Evolutionary conservation across 495 filamentous ascomycete genomes (phyloP), one percentile per base, ranked within the genome.

Genomic region (Penicillium robsamsonii): DNA sequence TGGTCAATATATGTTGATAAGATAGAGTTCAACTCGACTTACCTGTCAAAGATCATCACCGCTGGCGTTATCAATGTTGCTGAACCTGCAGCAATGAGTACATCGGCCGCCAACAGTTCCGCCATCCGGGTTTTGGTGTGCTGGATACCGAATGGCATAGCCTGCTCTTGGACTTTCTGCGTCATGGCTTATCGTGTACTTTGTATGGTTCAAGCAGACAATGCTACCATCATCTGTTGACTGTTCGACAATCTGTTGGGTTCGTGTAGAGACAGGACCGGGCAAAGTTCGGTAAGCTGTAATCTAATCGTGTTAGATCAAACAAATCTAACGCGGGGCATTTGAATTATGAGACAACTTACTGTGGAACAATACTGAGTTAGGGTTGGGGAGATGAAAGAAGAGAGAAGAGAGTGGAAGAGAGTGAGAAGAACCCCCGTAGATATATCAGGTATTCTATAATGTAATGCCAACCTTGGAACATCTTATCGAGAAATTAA

Each of bases 41-140:
- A 71, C 72, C 72, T 62, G 49, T 75, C 72, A 59, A 75, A 66
- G 50, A 75, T 75, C 67, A 73, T 73, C 40, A 75, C 72, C 11
- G 72, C 66, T 5, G 72, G 72, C 18, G 72, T 73, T 24, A 75
- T 64, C 41, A 75, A 55, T 3, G 70, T 61, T 56, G 72, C 70
- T 58, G 72, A 73, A 33, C 69, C 69, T 37, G 72, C 68, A 63
- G 70, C 72, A 65, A 69, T 66, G 25, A 70, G 46, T 2, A 64
- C 50, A 56, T 75, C 72, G 35, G 71, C 71, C 37, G 63, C 63
- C 37, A 74, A 50, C 31, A 69, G 62, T 47, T 72, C 71, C 7
- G 59, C 64, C 44, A 74, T 57, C 20, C 69, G 67, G 62, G 61
- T 69, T 12, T 55, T 53, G 48, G 60, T 70, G 15, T 68, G 62